Conservation (phyloP, 331 rosid species). For the Quercus tomentella region DNA sequence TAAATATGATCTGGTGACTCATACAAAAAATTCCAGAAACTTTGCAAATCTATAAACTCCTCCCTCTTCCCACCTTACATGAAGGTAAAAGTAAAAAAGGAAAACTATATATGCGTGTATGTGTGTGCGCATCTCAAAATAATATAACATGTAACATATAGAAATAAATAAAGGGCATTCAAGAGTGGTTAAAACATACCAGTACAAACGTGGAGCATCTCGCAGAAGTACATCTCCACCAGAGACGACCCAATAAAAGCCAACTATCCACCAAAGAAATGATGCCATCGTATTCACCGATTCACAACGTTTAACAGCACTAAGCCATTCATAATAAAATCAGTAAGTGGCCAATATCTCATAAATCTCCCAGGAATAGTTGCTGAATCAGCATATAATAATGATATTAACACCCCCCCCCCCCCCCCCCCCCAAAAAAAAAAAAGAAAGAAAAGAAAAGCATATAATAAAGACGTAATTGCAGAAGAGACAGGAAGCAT, state of each 20-base stretch:
- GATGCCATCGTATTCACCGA: conserved; percentile 78
- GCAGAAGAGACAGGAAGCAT: not conserved
- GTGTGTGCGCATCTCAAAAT: no score
- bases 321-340: conserved; percentile 33
- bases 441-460: not conserved
- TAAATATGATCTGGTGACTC: conserved; percentile 2
- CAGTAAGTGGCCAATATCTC: conserved; percentile 21
- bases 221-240: conserved; percentile 68
- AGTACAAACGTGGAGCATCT: conserved; percentile 81
- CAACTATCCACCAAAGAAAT: conserved; percentile 93
- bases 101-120: not conserved
- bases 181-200: conserved; percentile 38
- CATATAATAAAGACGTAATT: not conserved
- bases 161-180: no score
- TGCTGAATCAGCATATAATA: conserved; percentile 8
- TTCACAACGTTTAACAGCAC: conserved; percentile 70
- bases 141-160: not conserved
- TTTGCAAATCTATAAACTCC: not conserved
- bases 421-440: no score
- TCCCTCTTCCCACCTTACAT: no score
- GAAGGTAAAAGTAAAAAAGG: not conserved
- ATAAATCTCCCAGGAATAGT: conserved; percentile 1
- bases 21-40: not conserved
- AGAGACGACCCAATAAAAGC: conserved; percentile 95
- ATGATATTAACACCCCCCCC: not conserved